Evolutionary conservation across 176 grass and related monocot species (phyloP), one percentile per base, ranked within the genome.

Genomic region (Alopecurus myosuroides): DNA sequence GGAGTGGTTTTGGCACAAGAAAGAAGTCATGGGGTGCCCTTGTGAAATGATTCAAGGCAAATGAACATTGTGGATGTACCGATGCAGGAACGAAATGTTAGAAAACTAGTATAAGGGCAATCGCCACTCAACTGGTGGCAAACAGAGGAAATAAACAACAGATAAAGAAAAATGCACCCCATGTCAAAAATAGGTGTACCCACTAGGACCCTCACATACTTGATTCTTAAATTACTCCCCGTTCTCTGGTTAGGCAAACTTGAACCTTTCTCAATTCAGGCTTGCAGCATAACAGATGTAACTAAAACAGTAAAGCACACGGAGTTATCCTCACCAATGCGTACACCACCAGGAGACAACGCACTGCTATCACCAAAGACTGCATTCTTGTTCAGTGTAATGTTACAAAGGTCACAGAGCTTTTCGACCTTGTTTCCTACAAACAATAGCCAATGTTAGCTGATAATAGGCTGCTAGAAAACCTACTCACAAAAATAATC

Each of bases 341-440:
- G 82, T 26, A 95, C 84, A 69, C 93, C 93, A 11, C 85, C 90
- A 53, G 86, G 88, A 79, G 79, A 90, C 33, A 95, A 80, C 55
- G 88, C 77, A 40, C 90, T 88, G 73, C 89, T 91, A 30, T 92
- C 93, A 28, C 90, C 90, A 49, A 86, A 91, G 64, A 95, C 90
- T 13, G 93, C 56, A 35, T 86, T 95, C 78, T 95, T 95, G 77
- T 92, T 95, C 26, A 92, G 53, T 10, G 93, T 85, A 71, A 95
- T 91, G 49, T 88, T 89, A 63, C 90, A 88, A 33, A 84, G 75
- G 65, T 95, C 90, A 11, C 90, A 92, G 72, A 92, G 86, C 76
- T 90, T 92, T 70, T 95, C 93, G 63, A 95, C 89, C 77, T 86
- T 95, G 62, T 92, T 92, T 53, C 93, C 93, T 95, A 87, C 28